Percentiles rank a stretch among this genome's conserved stretches.
Evolutionary conservation across 1,139 yeast species (phyloP).

Genomic region (Yamadazyma trypodendri): DNA sequence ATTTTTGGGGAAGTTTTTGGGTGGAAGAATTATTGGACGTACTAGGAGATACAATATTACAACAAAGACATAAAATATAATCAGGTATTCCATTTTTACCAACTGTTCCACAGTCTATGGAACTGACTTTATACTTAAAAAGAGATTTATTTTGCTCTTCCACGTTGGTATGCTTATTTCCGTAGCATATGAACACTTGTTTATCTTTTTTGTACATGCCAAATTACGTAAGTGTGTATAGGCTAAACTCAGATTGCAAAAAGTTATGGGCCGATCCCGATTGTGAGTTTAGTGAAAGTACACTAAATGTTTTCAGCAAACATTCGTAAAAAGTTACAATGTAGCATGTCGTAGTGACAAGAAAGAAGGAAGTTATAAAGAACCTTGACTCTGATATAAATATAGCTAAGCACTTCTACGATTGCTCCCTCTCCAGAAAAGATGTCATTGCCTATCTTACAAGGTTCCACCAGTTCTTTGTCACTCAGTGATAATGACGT

Average conservation of each 20-base stretch:
- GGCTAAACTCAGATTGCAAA: too few relatives aligned
- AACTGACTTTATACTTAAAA: background rate
- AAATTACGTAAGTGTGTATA: background rate
- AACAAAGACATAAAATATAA: background rate
- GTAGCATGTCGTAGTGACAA: too few relatives aligned
- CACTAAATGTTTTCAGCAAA: too few relatives aligned
- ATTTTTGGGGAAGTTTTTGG: constrained; percentile 32
- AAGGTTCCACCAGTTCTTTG: constrained; percentile 12
- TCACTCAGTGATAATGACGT: constrained; percentile 5
- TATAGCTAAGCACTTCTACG: too few relatives aligned
- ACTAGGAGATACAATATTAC: background rate
- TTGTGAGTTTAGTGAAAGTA: too few relatives aligned
- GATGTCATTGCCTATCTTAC: constrained; percentile 10
- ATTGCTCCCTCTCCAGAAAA: background rate
- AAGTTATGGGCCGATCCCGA: too few relatives aligned
- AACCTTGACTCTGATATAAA: background rate
- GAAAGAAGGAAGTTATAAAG: background rate
- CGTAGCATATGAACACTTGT: background rate
- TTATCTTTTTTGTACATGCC: background rate
- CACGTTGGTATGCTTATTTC: background rate
- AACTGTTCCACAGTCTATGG: background rate
- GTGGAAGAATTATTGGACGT: constrained; percentile 24
- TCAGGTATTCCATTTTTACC: background rate
- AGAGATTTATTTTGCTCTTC: background rate
- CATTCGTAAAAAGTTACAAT: too few relatives aligned